phyloP scores from a whole-genome alignment of 305 asterid species.

The Solanum hybrid region DNA sequence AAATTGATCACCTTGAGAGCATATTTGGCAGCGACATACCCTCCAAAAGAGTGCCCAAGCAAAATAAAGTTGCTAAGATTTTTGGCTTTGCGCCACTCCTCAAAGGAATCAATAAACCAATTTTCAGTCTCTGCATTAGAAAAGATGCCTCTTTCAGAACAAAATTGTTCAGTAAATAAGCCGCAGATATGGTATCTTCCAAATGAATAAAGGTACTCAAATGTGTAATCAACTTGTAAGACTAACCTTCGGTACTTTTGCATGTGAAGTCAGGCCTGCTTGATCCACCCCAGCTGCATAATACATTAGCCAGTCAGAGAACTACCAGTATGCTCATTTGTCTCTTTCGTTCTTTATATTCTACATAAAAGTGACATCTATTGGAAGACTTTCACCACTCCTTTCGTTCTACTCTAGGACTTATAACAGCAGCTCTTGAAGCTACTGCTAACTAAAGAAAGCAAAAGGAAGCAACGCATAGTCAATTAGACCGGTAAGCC shows the following conservation, averaged over 20 bases:
- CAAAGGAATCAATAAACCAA: conserved; percentile 83
- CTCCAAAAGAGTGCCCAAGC: conserved; percentile 86
- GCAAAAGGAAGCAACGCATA: background rate
- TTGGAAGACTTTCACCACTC: background rate
- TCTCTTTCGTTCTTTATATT: background rate
- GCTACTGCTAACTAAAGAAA: background rate
- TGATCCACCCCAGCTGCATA: conserved; percentile 87
- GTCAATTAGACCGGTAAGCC: background rate
- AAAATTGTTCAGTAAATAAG: background rate
- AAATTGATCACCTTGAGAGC: conserved; percentile 48
- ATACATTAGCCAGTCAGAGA: background rate
- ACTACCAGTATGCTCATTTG: background rate
- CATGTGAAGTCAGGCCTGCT: conserved; percentile 80
- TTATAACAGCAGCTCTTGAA: background rate
- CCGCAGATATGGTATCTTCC: background rate
- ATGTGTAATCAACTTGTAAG: background rate
- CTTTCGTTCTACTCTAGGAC: background rate
- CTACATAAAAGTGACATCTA: background rate
- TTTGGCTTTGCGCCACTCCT: conserved; percentile 82
- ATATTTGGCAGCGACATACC: conserved; percentile 70
- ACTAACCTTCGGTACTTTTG: conserved; percentile 74
- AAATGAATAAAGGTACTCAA: background rate
- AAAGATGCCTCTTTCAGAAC: background rate
- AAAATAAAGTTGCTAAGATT: conserved; percentile 62
- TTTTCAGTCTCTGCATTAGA: conserved; percentile 57